Evolutionary conservation across 345 rosid genomes (phyloP), one percentile per base, ranked within the genome.

Genomic region (Corymbia maculata): DNA sequence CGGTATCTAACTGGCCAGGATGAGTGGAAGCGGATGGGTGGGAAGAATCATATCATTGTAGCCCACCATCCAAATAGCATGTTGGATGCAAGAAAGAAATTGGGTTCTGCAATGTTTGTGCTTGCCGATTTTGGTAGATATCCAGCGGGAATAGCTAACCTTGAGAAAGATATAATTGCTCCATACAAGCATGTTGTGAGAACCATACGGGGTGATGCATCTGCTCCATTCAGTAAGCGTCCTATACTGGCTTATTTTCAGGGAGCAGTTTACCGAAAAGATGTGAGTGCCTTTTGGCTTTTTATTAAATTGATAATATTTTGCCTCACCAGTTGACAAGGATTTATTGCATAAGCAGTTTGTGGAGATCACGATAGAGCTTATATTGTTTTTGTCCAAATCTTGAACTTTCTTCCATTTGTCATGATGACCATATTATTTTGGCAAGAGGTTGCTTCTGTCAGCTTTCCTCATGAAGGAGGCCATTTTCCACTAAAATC

Each of bases 111-210:
- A 50, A 97, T 95, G 94, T 96, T 96, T 92, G 93, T 96, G 92
- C 97, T 97, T 55, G 96, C 98, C 13, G 99, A 97, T 96, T 97
- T 97, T 49, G 98, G 99, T 26, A 95, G 99, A 88, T 97, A 97
- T 89, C 92, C 97, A 15, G 88, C 89, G 11, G 94, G 92, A 64
- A 89, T 95, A 84, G 98, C 99, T 86, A 97, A 95, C 91, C 87
- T 94, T 85, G 92, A 90, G 87, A 97, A 96, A 90, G 99, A 97
- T 86, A 86, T 96, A 84, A 95, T 96, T 64, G 98, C 98, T 64
- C 98, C 99, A 87, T 97, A 97, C 90, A 91, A 90, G 92, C 99
- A 97, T 92, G 94, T 96, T 51, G 96, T 97, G 53, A 93, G 91
- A 91, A 94, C 96, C 86, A 85, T 94, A 79, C 88, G 93, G 11